phyloP scores from a whole-genome alignment of 768 basidiomycete genomes.

The Pisolithus marmoratus region DNA sequence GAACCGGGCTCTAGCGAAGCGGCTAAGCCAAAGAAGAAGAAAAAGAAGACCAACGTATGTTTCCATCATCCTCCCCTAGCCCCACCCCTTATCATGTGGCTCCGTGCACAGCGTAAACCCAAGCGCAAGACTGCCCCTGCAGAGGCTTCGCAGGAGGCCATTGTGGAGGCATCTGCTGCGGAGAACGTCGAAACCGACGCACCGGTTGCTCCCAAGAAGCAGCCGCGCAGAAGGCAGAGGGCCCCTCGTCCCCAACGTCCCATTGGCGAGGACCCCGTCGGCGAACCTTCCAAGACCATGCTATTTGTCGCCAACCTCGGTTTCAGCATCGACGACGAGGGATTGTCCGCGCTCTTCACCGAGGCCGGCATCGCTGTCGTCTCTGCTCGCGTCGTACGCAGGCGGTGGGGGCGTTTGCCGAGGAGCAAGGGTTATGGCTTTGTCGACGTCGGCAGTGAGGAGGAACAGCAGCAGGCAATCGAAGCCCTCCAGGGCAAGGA shows the following conservation, averaged over 20 bases:
- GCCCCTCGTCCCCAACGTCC: constrained; percentile 58
- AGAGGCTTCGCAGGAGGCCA: constrained; percentile 22
- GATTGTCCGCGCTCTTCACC: constrained; percentile 75
- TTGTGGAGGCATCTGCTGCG: constrained; percentile 27
- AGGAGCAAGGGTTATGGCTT: constrained; percentile 98
- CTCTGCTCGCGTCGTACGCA: constrained; percentile 86
- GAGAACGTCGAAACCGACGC: constrained; percentile 35
- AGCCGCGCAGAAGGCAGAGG: constrained; percentile 56
- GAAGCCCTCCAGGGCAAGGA: constrained; percentile 83
- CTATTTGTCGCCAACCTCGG: constrained; percentile 98
- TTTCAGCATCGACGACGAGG: constrained; percentile 86
- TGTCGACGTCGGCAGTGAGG: constrained; percentile 88
- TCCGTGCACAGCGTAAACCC: constrained; percentile 48
- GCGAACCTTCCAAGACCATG: constrained; percentile 84
- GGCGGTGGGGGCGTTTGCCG: constrained; percentile 76
- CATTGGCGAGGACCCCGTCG: constrained; percentile 75
- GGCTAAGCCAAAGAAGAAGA: constrained; percentile 71
- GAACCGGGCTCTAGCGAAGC: constrained; percentile 48
- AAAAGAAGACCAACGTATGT: constrained; percentile 62
- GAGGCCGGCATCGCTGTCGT: constrained; percentile 77
- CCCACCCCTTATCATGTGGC: constrained; percentile 10
- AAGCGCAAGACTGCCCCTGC: constrained; percentile 34
- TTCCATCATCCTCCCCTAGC: background rate
- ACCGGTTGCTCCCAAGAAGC: constrained; percentile 33
- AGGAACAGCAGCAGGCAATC: constrained; percentile 89